These are phyloP conservation scores for Penicillium parvum DNA, from an alignment of 495 filamentous ascomycete genomes.

Conservation along the genomic window DNA sequence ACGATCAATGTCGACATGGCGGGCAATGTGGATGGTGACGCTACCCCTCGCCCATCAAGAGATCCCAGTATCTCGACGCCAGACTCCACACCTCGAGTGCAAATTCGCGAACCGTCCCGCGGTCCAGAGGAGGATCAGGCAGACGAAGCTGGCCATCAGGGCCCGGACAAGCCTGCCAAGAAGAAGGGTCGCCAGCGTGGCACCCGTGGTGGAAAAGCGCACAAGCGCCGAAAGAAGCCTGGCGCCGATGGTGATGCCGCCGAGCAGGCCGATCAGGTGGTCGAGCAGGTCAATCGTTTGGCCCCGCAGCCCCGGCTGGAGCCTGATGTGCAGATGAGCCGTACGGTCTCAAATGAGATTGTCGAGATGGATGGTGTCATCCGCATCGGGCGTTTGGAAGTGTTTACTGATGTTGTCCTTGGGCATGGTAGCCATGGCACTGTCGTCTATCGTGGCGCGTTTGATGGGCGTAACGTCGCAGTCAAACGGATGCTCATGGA, in stretches of 20 bases:
- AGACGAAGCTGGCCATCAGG: constrained; percentile 39
- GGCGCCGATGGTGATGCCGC: constrained; percentile 38
- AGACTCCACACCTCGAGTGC: constrained; percentile 29
- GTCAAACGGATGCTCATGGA: constrained; percentile 95
- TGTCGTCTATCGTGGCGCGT: constrained; percentile 77
- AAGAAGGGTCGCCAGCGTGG: constrained; percentile 75
- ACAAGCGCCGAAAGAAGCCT: constrained; percentile 57
- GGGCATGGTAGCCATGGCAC: constrained; percentile 84
- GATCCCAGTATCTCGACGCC: constrained; percentile 13
- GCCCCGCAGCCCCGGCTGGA: constrained; percentile 47
- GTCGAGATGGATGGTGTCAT: constrained; percentile 48
- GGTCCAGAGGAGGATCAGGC: constrained; percentile 35
- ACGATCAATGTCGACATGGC: constrained; percentile 33
- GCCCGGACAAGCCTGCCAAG: constrained; percentile 54
- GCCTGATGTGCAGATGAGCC: constrained; percentile 48
- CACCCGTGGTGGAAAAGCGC: constrained; percentile 71
- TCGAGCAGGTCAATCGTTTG: constrained; percentile 37
- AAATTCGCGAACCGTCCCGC: constrained; percentile 43
- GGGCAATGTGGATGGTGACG: constrained; percentile 18
- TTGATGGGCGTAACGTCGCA: constrained; percentile 86
- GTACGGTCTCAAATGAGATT: constrained; percentile 38
- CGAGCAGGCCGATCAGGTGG: constrained; percentile 41
- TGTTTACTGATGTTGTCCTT: constrained; percentile 67
- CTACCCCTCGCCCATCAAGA: constrained; percentile 25
- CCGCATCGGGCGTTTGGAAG: constrained; percentile 67